Evolutionary conservation across 345 rosid species (phyloP), one percentile per base, ranked within the genome.

Genomic region (Citrus trifoliata): DNA sequence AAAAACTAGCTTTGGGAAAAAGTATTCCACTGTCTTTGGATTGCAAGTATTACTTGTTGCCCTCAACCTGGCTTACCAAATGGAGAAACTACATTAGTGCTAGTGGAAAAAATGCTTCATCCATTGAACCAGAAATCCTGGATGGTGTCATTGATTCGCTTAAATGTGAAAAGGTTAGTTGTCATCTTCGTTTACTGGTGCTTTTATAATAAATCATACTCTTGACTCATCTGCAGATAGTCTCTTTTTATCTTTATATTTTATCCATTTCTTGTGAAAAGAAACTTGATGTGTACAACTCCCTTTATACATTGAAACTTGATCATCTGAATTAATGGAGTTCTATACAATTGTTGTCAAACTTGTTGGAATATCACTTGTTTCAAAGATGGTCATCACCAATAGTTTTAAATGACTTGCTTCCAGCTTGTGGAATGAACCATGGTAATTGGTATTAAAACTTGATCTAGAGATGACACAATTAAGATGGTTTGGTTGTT

Each of bases 31-130:
- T 96, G 38, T 84, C 82, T 73, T 85, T 91, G 67, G 53, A 87
- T 64, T 78, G 89, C 90, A 85, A 27, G 72, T 93, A 96, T 84
- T 94, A 87, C 84, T 82, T 96, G 86, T 82, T 96, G 74, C 95
- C 99, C 58, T 87, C 98, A 53, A 80, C 84, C 10, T 96, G 99
- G 99, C 87, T 96, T 77, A 78, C 86, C 79, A 88, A 80, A 67
- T 96, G 99, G 99, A 94, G 92, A 85, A 90, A 80, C 84, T 96
- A 91, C 78, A 84, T 94, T 59, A 87, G 79, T 89, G 81, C 90
- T 71, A 88, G 87, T 80, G 91, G 95, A 56, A 94, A 93, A 89
- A 93, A 84, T 84, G 75, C 72, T 78, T 86, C 92, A 70, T 83
- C 83, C 27, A 48, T 70, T 80, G 90, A 89, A 83, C 98, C 99